Evolutionary conservation across 192 early-diverging fungal species (phyloP).

Genomic region (Backusella macrospora): DNA sequence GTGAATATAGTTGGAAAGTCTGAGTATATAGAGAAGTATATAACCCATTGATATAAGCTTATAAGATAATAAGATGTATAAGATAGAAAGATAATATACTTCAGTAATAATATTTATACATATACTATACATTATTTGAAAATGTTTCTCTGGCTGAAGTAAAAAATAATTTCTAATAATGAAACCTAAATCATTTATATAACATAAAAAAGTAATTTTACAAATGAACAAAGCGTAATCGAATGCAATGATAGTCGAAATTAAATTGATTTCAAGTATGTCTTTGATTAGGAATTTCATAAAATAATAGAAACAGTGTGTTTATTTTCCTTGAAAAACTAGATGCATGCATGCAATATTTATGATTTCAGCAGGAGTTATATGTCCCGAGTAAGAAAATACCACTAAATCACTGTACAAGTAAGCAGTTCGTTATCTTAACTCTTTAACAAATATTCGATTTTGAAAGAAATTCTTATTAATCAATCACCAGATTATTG

Average conservation of each 20-base stretch:
- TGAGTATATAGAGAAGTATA: no score
- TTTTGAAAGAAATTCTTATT: not conserved
- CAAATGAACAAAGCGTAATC: not conserved
- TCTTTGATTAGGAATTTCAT: constrained; percentile 11
- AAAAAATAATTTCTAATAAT: no score
- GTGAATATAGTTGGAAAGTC: no score
- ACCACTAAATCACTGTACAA: not conserved
- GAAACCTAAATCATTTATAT: no score
- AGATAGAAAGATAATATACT: no score
- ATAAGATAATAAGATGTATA: no score
- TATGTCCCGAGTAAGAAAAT: not conserved
- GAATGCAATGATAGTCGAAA: constrained; percentile 3
- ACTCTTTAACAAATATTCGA: not conserved
- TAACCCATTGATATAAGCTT: no score
- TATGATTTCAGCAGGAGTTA: not conserved
- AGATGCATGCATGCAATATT: not conserved
- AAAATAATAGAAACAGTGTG: not conserved
- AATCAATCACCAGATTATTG: not conserved
- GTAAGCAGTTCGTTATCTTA: not conserved
- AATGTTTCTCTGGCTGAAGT: no score
- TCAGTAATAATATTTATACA: no score
- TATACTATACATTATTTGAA: no score
- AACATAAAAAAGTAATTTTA: no score
- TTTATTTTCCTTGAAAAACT: not conserved
- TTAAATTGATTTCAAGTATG: not conserved